These are phyloP conservation scores for Anthracocystis walkeri DNA, from an alignment of 1,284 basidiomycete genomes.

Conservation along the genomic window DNA sequence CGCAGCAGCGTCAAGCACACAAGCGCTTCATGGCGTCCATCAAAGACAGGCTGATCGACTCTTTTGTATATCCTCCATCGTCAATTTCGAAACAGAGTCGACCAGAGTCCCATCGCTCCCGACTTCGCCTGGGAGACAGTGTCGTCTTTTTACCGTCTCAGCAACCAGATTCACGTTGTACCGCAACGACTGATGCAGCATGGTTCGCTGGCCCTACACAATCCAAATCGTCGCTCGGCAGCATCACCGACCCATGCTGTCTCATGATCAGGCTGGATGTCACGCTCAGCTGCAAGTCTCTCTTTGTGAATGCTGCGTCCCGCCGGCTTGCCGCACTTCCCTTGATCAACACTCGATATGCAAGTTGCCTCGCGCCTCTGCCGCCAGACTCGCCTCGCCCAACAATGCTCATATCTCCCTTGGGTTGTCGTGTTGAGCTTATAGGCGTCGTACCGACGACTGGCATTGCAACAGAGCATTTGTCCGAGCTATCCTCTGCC, in stretches of 20 bases:
- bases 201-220: conserved; percentile 8
- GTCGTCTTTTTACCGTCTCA: conserved; percentile 26
- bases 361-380: not conserved
- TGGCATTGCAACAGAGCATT: conserved; percentile 18
- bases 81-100: not conserved
- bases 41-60: conserved; percentile 12
- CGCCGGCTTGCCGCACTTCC: conserved; percentile 25
- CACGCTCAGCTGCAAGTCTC: conserved; percentile 1
- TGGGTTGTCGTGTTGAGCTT: conserved; percentile 17
- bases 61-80: not conserved
- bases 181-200: conserved; percentile 1
- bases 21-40: conserved; percentile 23
- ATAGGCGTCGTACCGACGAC: conserved; percentile 3
- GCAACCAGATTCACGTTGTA: not conserved
- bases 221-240: not conserved
- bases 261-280: conserved; percentile 12
- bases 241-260: conserved; percentile 6
- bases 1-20: conserved; percentile 27
- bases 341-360: conserved; percentile 10
- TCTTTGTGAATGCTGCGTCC: conserved; percentile 12
- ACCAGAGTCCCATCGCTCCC: not conserved
- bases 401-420: conserved; percentile 20
- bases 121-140: conserved; percentile 17
- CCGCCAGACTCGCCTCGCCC: not conserved
- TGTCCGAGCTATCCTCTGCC: conserved; percentile 11